Evolutionary conservation across 2,329 filamentous ascomycete species (phyloP), one percentile per base, ranked within the genome.

Genomic region (Aureobasidium sp.): DNA sequence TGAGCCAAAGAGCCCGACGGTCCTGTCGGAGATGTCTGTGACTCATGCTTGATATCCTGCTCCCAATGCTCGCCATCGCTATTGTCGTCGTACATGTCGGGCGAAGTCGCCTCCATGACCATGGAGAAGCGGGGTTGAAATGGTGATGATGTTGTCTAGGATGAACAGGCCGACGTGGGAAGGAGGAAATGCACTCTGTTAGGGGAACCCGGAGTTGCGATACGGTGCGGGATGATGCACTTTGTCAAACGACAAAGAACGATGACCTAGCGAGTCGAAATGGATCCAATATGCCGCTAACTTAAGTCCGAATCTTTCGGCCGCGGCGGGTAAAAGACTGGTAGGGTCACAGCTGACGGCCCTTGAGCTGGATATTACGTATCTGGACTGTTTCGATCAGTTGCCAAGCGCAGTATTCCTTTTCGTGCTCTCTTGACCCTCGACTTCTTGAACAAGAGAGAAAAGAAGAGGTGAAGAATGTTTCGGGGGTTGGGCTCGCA

Each of bases 41-140:
- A 65, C 55, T 71, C 70, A 24, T 67, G 67, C 65, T 72, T 73
- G 61, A 70, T 61, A 34, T 69, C 51, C 26, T 66, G 48, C 10
- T 71, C 71, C 36, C 71, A 70, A 20, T 66, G 66, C n/a, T 63
- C 63, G 52, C 59, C 69, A 36, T 72, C 71, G 59, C 67, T 71
- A 62, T 59, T 61, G 52, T 71, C 70, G 61, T 71, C 71, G 65
- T 71, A 71, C 7, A 67, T 66, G 24, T 73, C 69, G 13, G 71
- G 69, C 39, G 71, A 70, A 47, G 66, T 64, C 63, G 67, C 63
- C 32, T 71, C 67, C 71, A 72, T 73, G 57, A 20, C 41, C 27
- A 48, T 43, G 26, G 27, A 47, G 26, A 47, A 20, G 56, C 29
- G 44, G 43, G 32, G 43, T 56, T 29, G 34, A 4, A 13, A 15